Conservation (phyloP, 192 early-diverging fungal genomes). For the Rhizoclosmatium sp. region DNA sequence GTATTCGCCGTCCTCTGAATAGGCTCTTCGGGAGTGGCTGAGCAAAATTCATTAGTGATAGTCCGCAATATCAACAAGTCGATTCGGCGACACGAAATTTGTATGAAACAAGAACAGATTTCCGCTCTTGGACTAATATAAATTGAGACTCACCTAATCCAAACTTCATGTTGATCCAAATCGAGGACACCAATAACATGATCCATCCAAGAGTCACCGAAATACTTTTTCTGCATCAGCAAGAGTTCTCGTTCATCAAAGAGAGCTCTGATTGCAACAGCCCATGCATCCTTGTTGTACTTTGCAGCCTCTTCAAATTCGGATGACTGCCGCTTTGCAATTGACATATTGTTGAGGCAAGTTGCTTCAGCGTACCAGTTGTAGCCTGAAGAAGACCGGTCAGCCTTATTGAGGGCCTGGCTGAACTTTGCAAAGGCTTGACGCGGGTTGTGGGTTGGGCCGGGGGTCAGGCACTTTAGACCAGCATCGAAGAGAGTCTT, state of each 20-base stretch:
- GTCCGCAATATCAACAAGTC: no score
- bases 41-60: no score
- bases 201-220: conserved; percentile 25
- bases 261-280: conserved; percentile 3
- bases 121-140: no score
- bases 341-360: conserved; percentile 36
- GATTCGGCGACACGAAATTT: no score
- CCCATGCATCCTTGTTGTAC: conserved; percentile 11
- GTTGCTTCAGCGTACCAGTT: conserved; percentile 23
- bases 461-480: neutral
- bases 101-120: no score
- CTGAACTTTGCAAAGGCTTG: conserved; percentile 1
- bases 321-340: conserved; percentile 20
- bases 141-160: neutral
- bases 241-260: conserved; percentile 8
- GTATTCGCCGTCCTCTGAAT: no score
- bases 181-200: conserved; percentile 1
- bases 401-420: neutral
- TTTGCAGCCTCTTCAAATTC: neutral
- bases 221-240: neutral
- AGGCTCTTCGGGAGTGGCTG: no score
- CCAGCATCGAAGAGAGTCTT: neutral
- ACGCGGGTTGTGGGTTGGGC: neutral
- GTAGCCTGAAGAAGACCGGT: neutral
- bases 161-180: neutral